These are phyloP conservation scores for Torulaspora gathmanii DNA, from an alignment of 805 yeast genomes.

Conservation along the genomic window DNA sequence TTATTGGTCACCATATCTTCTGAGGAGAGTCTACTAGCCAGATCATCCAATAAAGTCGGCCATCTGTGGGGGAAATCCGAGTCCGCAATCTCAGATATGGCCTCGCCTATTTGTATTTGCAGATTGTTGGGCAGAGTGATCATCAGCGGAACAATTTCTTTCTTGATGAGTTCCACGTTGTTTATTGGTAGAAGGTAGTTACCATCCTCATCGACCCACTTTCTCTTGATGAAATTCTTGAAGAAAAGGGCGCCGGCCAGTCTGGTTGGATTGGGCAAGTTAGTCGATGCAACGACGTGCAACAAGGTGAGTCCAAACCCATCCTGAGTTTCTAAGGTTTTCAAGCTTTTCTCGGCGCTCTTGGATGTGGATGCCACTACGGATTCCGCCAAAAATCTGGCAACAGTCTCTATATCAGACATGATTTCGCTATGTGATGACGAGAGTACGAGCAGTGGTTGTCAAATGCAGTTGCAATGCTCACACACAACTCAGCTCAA, in stretches of 20 bases:
- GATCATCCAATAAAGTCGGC: slow-evolving; percentile 69
- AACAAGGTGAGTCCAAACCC: slow-evolving; percentile 76
- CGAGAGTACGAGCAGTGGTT: not conserved
- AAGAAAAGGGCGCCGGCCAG: slow-evolving; percentile 87
- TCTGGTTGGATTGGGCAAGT: slow-evolving; percentile 52
- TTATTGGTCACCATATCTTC: slow-evolving; percentile 70
- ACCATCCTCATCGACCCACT: slow-evolving; percentile 91
- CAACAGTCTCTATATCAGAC: slow-evolving; percentile 50
- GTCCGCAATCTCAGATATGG: slow-evolving; percentile 88
- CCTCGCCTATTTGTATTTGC: slow-evolving; percentile 93
- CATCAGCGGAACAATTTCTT: slow-evolving; percentile 82
- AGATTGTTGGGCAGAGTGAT: slow-evolving; percentile 69
- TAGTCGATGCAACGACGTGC: slow-evolving; percentile 66
- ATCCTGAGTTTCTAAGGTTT: slow-evolving; percentile 54
- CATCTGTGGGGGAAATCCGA: slow-evolving; percentile 92
- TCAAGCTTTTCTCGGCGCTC: slow-evolving; percentile 60
- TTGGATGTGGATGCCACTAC: slow-evolving; percentile 60
- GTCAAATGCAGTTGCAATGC: not conserved
- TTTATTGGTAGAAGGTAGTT: slow-evolving; percentile 53
- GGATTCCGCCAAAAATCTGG: slow-evolving; percentile 56
- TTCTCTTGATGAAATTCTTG: slow-evolving; percentile 77
- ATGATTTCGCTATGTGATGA: slow-evolving; percentile 16
- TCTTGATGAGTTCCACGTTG: slow-evolving; percentile 66
- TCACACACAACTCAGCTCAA: not conserved
- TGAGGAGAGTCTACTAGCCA: slow-evolving; percentile 58